Evolutionary conservation across 345 rosid genomes (phyloP).

Genomic region (Populus ilicifolia): DNA sequence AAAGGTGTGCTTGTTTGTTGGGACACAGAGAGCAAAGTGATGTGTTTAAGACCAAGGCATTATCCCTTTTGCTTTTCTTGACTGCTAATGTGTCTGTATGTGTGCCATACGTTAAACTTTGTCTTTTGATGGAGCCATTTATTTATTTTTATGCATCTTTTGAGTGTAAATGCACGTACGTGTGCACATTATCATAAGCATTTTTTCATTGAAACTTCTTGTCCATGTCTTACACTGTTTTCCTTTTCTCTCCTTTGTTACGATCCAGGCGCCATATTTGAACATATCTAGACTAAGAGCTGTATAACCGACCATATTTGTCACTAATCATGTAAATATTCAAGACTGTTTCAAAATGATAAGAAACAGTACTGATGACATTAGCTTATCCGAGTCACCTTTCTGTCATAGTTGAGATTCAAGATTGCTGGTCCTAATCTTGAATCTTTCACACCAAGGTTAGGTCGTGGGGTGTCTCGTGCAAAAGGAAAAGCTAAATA

Average conservation of each 20-base stretch:
- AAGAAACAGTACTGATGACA: neutral
- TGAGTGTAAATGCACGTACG: neutral
- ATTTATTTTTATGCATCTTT: neutral
- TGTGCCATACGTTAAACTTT: neutral
- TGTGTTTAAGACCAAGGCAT: constrained; percentile 29
- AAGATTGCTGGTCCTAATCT: neutral
- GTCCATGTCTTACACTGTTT: neutral
- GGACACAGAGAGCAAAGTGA: constrained; percentile 32
- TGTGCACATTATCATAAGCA: neutral
- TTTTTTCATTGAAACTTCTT: neutral
- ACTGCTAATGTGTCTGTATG: constrained; percentile 6
- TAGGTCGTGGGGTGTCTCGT: neutral
- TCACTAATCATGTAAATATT: neutral
- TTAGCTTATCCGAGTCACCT: neutral
- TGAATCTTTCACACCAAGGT: neutral
- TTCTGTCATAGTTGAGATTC: neutral
- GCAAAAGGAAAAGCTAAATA: neutral
- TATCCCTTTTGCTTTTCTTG: constrained; percentile 10
- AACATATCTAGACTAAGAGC: neutral
- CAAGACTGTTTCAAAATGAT: neutral
- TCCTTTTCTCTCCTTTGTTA: neutral
- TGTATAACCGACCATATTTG: neutral
- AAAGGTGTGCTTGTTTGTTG: constrained; percentile 24
- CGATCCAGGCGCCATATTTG: neutral
- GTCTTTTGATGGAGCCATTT: neutral